Evolutionary conservation across 345 rosid genomes (phyloP), one percentile per base, ranked within the genome.

Genomic region (Camelina neglecta): DNA sequence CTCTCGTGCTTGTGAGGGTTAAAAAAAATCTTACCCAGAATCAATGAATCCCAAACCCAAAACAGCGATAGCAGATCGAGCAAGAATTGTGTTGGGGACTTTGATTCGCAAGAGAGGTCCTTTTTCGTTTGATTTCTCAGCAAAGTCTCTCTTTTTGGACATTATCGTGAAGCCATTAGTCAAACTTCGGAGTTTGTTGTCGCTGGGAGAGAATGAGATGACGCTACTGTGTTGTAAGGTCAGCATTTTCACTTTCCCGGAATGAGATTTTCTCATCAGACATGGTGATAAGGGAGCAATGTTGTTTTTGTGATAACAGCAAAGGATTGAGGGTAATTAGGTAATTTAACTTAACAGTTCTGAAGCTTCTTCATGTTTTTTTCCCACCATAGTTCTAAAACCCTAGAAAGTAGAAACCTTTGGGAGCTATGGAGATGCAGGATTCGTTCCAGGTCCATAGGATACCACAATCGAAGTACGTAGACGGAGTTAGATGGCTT

Each of bases 401-500:
- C 74, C 75, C 61, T 69, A 63, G 73, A 77, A 81, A 44, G 16
- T 44, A 44, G 48, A 67, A 26, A 26, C 29, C 79, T 75, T 75
- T 75, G 60, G 41, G 16, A 65, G 70, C 65, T 62, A 89, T 90
- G 98, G 93, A 89, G 69, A 80, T 65, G 72, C 84, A 81, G 10
- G 83, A 75, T 20, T 65, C 88, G 57, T 63, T 79, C 2, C 82
- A 80, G 51, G 61, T 86, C 75, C 86, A 84, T 60, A 86, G 83
- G 51, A 38, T 90, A 55, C 91, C 93, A 0, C 95, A 88, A 67
- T 71, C 83, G 48, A 84, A 80, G 71, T 86, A 86, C 76, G 74
- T 92, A 13, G 96, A 92, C 73, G 82, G 84, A 67, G 84, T 94
- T 2, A 89, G 93, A n/a, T 94, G 93, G 95, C 92, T 94, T 26